Base-by-base conservation (phyloP, 768 basidiomycete species). In the Boletus rufocinnamomeus region DNA sequence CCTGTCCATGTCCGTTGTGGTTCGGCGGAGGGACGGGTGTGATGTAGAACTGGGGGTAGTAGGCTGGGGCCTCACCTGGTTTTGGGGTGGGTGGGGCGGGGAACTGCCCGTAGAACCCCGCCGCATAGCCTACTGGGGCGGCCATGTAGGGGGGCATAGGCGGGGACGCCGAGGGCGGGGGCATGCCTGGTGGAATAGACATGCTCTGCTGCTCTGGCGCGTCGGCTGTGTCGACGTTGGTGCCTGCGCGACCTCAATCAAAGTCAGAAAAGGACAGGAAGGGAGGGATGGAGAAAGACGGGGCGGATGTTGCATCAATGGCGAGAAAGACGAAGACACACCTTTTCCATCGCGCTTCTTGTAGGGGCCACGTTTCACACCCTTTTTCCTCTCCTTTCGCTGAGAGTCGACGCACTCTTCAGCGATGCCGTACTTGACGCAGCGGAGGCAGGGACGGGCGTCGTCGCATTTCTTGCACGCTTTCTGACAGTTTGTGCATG, bases 331-430 rank as follows among this genome's bases (percentile, higher is more conserved):
- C 70, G 52, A 63, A 71, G 61, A 74, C 86, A 75, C 70, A 91
- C 89, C 84, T 83, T 88, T 90, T 83, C 84, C 86, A 89, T 91
- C 89, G 85, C 89, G 89, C 85, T 92, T 93, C 91, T 92, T 92
- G 88, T 93, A 93, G 74, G 91, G 91, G 46, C 90, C 90, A 69
- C 90, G 78, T 79, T 91, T 93, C 65, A 91, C 81, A 63, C 90
- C 90, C 72, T 90, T 91, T 74, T 91, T 91, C 68, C 93, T 83
- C 76, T 96, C 93, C 79, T 95, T 96, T 72, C 94, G 82, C 73
- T 90, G 87, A 32, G 93, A 94, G 77, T 95, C 91, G 63, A 92
- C 79, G 70, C 95, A 97, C 69, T 89, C 88, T 69, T 93, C 90
- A 49, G 85, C 82, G 63, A 90, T 82, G 67, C 91, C 93, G 65